Evolutionary conservation across 129 eudicot genomes (phyloP).

Genomic region (Ambrosia artemisiifolia): DNA sequence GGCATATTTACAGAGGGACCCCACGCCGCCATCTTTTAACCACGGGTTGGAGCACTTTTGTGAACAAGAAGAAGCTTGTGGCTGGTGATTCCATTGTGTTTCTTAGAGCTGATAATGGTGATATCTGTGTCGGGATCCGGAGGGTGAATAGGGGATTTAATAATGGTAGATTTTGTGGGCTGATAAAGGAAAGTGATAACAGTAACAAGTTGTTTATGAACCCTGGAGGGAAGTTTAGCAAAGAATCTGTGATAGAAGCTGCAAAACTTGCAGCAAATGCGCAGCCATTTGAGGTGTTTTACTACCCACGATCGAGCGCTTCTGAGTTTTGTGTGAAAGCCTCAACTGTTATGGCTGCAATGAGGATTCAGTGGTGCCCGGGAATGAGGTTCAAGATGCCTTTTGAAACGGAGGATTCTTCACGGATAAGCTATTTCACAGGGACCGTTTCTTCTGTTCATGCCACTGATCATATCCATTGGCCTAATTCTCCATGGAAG

Average conservation of each 20-base stretch:
- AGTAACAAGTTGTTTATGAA: constrained; percentile 15
- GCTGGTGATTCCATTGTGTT: constrained; percentile 86
- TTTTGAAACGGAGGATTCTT: constrained; percentile 90
- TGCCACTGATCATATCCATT: constrained; percentile 24
- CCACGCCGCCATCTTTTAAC: constrained; percentile 81
- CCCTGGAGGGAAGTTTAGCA: constrained; percentile 31
- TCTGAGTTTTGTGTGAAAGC: constrained; percentile 88
- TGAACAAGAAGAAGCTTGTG: constrained; percentile 60
- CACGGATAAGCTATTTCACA: constrained; percentile 89
- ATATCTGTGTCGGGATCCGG: constrained; percentile 72
- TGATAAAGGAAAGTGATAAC: constrained; percentile 15
- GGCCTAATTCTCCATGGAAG: constrained; percentile 70
- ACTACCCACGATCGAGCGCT: constrained; percentile 50
- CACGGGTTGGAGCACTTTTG: constrained; percentile 84
- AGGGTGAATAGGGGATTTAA: constrained; percentile 62
- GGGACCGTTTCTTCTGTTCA: constrained; percentile 57
- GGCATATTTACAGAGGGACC: constrained; percentile 81
- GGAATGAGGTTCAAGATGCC: constrained; percentile 99
- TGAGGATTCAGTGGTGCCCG: constrained; percentile 71
- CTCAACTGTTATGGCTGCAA: constrained; percentile 49
- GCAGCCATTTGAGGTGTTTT: constrained; percentile 69
- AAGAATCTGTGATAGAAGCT: constrained; percentile 60
- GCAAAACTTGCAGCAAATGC: constrained; percentile 55
- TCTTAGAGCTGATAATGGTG: constrained; percentile 62
- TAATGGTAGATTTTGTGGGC: constrained; percentile 31